A percentile compares a stretch with the other conserved stretches of the same genome.
Evolutionary conservation across 1,284 basidiomycete species (phyloP).

Genomic region (Irpex sp.): DNA sequence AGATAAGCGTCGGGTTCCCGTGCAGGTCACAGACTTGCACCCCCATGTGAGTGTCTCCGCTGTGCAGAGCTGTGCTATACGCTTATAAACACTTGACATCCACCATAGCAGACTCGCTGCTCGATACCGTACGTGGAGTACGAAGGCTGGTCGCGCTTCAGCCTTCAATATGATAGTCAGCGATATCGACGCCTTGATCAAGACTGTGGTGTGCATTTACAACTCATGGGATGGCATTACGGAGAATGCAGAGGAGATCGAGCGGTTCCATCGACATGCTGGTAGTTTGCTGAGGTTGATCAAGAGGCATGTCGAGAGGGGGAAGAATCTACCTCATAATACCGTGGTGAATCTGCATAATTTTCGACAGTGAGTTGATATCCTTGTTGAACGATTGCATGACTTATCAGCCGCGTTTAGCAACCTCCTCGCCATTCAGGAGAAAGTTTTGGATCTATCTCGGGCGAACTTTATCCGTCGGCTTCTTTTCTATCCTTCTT

Average conservation of each 20-base stretch:
- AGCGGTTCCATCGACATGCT: conserved; percentile 3
- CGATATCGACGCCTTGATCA: neutral
- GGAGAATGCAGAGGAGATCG: conserved; percentile 11
- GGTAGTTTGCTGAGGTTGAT: neutral
- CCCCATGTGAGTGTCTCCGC: no score
- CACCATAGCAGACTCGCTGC: no score
- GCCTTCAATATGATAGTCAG: neutral
- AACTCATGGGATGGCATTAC: neutral
- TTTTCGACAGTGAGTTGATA: neutral
- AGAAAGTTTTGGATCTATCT: neutral
- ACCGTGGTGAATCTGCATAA: neutral
- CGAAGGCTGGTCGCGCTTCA: no score
- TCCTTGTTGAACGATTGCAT: no score
- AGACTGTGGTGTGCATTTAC: neutral
- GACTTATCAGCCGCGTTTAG: no score
- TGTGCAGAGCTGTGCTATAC: no score
- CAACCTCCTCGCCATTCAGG: neutral
- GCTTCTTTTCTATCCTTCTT: conserved; percentile 2
- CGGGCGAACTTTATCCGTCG: conserved; percentile 1
- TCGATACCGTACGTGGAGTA: no score
- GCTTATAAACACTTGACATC: no score
- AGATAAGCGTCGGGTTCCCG: no score
- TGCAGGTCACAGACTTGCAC: no score
- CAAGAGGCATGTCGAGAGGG: neutral
- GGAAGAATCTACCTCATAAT: neutral